Evolutionary conservation across 2,329 filamentous ascomycete species (phyloP).

Genomic region (Atkinsonella hypoxylon): DNA sequence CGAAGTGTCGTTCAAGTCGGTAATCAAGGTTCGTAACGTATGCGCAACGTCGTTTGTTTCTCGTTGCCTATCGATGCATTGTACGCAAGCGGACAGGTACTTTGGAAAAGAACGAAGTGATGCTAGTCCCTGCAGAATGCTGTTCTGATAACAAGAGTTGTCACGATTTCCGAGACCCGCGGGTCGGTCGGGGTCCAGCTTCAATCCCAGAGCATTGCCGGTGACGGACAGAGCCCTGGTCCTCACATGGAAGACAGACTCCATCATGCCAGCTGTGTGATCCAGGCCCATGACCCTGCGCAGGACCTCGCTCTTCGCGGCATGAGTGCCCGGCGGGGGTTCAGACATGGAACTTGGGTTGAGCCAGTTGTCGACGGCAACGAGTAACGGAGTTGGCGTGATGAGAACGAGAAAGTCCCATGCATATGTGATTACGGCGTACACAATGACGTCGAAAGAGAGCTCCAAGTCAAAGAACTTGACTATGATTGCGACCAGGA

Average conservation of each 20-base stretch:
- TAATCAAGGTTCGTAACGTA: constrained; percentile 52
- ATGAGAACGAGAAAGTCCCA: constrained; percentile 50
- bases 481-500: constrained; percentile 22
- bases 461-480: constrained; percentile 22
- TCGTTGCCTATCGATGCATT: constrained; percentile 15
- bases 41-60: constrained; percentile 26
- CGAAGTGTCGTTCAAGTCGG: constrained; percentile 53
- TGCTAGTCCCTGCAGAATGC: constrained; percentile 74
- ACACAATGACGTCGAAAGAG: constrained; percentile 17
- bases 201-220: constrained; percentile 27
- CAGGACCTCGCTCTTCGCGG: constrained; percentile 53
- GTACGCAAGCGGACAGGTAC: constrained; percentile 45
- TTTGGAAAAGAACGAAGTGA: constrained; percentile 57
- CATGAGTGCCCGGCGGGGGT: constrained; percentile 30
- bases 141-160: constrained; percentile 97
- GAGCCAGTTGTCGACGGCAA: constrained; percentile 44
- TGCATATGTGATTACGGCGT: constrained; percentile 28
- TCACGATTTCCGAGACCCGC: constrained; percentile 79
- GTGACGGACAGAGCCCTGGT: constrained; percentile 44
- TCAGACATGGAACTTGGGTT: constrained; percentile 30
- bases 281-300: constrained; percentile 50
- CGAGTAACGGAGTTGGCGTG: constrained; percentile 44
- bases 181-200: constrained; percentile 32
- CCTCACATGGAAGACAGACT: constrained; percentile 45
- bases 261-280: constrained; percentile 38